These are phyloP conservation scores for Cercophora samala DNA, from an alignment of 495 filamentous ascomycete genomes.

Conservation along the genomic window DNA sequence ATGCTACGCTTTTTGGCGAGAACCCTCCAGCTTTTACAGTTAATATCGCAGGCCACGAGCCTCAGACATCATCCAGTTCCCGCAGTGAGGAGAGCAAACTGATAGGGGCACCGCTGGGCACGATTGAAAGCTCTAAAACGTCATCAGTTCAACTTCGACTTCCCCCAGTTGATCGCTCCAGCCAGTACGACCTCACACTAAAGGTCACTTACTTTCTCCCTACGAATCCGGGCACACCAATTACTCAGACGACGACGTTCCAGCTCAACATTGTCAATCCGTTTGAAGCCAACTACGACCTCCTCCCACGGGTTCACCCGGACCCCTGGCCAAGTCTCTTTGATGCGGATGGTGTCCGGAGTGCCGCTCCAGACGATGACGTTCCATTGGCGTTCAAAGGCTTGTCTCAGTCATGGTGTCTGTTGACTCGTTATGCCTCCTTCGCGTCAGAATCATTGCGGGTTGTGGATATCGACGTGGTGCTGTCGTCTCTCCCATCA, in stretches of 20 bases:
- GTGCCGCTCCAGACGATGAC: slow-evolving; percentile 8
- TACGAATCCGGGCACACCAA: slow-evolving; percentile 78
- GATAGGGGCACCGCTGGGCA: slow-evolving; percentile 35
- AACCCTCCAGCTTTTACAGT: slow-evolving; percentile 48
- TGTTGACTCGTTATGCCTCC: slow-evolving; percentile 67
- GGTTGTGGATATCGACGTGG: slow-evolving; percentile 61
- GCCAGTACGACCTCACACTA: slow-evolving; percentile 66
- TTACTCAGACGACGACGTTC: slow-evolving; percentile 64
- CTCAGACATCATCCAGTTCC: slow-evolving; percentile 24
- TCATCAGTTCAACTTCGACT: slow-evolving; percentile 45
- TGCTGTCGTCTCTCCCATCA: slow-evolving; percentile 50
- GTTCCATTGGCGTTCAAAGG: slow-evolving; percentile 45
- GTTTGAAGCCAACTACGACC: slow-evolving; percentile 85
- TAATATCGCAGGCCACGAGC: slow-evolving; percentile 36
- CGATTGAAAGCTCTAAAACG: slow-evolving; percentile 51
- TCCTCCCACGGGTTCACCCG: slow-evolving; percentile 70
- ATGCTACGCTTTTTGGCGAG: slow-evolving; percentile 64
- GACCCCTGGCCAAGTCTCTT: slow-evolving; percentile 87
- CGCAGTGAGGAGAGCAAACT: slow-evolving; percentile 37
- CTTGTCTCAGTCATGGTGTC: slow-evolving; percentile 74
- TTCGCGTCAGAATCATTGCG: slow-evolving; percentile 69
- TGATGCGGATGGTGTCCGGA: slow-evolving; percentile 41
- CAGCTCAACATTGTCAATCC: slow-evolving; percentile 71
- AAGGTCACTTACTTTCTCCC: slow-evolving; percentile 71
- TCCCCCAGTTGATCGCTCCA: slow-evolving; percentile 48